Conservation (phyloP, 2,329 filamentous ascomycete species). For the Colletotrichum chlorophyti region DNA sequence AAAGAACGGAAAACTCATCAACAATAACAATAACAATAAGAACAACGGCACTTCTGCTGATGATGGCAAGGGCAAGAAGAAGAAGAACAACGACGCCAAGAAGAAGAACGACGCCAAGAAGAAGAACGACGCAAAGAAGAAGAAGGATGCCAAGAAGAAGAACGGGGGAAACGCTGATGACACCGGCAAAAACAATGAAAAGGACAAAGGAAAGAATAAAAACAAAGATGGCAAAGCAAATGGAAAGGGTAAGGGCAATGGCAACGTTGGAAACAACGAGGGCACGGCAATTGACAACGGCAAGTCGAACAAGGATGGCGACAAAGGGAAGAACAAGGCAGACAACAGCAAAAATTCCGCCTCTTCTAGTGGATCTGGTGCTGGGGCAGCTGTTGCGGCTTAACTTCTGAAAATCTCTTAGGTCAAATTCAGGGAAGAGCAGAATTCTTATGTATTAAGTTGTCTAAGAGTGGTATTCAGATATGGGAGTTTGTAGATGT, state of each 20-base stretch:
- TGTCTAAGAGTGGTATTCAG: no score
- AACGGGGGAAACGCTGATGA: neutral
- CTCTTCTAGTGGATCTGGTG: neutral
- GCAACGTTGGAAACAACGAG: neutral
- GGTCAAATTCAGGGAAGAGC: no score
- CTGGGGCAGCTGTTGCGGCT: neutral
- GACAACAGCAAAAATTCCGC: neutral
- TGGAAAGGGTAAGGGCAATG: neutral
- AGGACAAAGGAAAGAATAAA: neutral
- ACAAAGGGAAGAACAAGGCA: neutral
- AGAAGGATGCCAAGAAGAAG: neutral
- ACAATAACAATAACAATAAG: neutral
- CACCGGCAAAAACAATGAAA: neutral
- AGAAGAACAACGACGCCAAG: conserved; percentile 4
- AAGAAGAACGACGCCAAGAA: neutral
- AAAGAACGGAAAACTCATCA: no score
- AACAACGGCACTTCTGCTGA: neutral
- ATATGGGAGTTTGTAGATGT: neutral
- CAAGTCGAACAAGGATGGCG: neutral
- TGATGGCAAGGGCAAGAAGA: neutral
- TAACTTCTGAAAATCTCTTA: neutral
- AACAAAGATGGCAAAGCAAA: neutral
- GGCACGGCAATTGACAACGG: neutral
- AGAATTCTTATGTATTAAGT: no score
- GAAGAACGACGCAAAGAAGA: neutral